phyloP scores from a whole-genome alignment of 768 basidiomycete species.

The Podaxis sp. region DNA sequence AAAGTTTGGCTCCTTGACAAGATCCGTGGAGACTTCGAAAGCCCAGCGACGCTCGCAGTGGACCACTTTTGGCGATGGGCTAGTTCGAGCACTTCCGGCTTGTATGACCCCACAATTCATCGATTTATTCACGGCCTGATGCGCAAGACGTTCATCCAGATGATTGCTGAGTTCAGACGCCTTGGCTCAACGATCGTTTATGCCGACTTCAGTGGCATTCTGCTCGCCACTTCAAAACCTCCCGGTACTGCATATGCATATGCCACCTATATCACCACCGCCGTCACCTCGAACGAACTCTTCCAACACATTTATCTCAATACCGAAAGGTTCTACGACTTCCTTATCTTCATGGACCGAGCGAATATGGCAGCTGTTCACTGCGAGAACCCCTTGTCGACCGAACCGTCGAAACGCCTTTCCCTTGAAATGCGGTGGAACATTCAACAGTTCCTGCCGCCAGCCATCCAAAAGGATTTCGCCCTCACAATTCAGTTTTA shows the following conservation, averaged over 20 bases:
- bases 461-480: constrained; percentile 78
- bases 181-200: constrained; percentile 92
- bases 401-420: constrained; percentile 68
- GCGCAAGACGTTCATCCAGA: constrained; percentile 96
- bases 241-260: constrained; percentile 95
- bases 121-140: constrained; percentile 93
- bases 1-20: constrained; percentile 91
- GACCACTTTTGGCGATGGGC: constrained; percentile 99
- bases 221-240: constrained; percentile 93
- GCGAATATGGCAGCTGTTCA: constrained; percentile 90
- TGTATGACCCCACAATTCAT: constrained; percentile 93
- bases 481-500: constrained; percentile 72
- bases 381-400: constrained; percentile 74
- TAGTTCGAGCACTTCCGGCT: constrained; percentile 75
- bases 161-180: constrained; percentile 94
- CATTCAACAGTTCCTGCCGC: constrained; percentile 85
- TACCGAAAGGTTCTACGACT: constrained; percentile 90
- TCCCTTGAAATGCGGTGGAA: constrained; percentile 90
- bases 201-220: constrained; percentile 88
- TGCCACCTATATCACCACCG: constrained; percentile 91
- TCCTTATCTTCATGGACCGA: constrained; percentile 92
- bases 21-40: constrained; percentile 63
- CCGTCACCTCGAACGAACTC: constrained; percentile 91
- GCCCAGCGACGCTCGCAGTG: constrained; percentile 68
- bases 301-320: constrained; percentile 91